Evolutionary conservation across 257 asterid genomes (phyloP), one percentile per base, ranked within the genome.

Genomic region (Knoxia roxburghii): DNA sequence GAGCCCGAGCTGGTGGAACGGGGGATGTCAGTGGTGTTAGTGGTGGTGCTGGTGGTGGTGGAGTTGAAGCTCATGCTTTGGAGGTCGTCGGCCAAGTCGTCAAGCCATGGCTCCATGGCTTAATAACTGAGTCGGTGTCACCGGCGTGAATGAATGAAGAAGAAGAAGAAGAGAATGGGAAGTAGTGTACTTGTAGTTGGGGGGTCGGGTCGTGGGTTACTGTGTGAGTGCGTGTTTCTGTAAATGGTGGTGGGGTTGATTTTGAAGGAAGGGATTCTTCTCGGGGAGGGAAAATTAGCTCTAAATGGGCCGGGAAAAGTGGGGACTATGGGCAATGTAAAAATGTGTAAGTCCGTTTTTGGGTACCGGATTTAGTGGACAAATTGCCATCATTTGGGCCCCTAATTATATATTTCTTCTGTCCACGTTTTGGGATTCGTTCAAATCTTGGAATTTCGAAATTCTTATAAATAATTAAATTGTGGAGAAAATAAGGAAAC

Each of bases 1-100:
- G 98, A 89, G 74, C 89, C 86, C 72, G 96, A 92, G 71, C 95
- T 86, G 64, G 95, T 82, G 82, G 96, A 88, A 75, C 96, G 91
- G 85, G 82, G 78, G 80, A 87, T 87, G 72, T 82, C 95, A 17
- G 97, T 83, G 73, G 94, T 72, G 80, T 48, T 67, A 12, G 80
- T 76, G 72, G 72, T 55, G 6, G 68, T 61, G n/a, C 85, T 81
- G 51, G 93, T 82, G 61, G 87, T 82, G 21, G 94, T 75, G 79
- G 98, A 90, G 81, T 85, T 90, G 89, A 88, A 94, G 68, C 97
- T 90, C 73, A 90, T 75, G 86, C 99, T 88, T 43, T 88, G 92
- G 66, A 94, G 90, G 74, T 90, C 97, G 84, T 88, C 95, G 81
- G 88, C 72, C 2, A 89, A 33, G 65, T 88, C 90, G 72, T 83